Evolutionary conservation across 2,329 filamentous ascomycete species (phyloP).

Genomic region (Sporothrix dimorphospora): DNA sequence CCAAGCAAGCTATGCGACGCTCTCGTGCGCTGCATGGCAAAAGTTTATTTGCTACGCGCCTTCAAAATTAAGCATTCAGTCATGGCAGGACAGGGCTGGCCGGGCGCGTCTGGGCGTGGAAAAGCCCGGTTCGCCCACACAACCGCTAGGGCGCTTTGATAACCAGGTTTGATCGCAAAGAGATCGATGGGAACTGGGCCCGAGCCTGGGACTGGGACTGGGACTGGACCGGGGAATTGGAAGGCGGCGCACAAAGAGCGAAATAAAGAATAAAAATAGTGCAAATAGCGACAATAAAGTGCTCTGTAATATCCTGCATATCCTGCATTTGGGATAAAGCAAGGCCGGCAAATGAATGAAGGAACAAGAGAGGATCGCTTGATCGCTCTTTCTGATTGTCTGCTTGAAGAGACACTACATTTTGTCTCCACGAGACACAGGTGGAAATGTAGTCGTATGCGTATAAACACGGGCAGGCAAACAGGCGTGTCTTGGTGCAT

Average conservation of each 20-base stretch:
- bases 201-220: neutral
- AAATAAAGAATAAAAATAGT: constrained; percentile 15
- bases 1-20: neutral
- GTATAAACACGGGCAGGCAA: neutral
- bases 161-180: constrained; percentile 29
- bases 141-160: constrained; percentile 15
- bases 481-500: neutral
- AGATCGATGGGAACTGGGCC: constrained; percentile 30
- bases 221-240: constrained; percentile 15
- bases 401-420: too few species aligned
- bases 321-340: neutral
- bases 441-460: too few species aligned
- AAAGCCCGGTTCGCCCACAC: constrained; percentile 8
- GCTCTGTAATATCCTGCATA: neutral
- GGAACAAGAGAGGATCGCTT: neutral
- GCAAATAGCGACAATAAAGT: neutral
- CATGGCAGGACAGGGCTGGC: neutral
- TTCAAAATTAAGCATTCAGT: neutral
- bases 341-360: neutral
- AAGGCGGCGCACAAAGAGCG: neutral
- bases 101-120: neutral
- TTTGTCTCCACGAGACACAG: too few species aligned
- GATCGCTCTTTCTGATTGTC: neutral
- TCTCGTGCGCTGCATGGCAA: neutral
- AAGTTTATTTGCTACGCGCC: constrained; percentile 11